These are phyloP conservation scores for Triangularia verruculosa DNA, from an alignment of 2,329 filamentous ascomycete species.

Conservation along the genomic window DNA sequence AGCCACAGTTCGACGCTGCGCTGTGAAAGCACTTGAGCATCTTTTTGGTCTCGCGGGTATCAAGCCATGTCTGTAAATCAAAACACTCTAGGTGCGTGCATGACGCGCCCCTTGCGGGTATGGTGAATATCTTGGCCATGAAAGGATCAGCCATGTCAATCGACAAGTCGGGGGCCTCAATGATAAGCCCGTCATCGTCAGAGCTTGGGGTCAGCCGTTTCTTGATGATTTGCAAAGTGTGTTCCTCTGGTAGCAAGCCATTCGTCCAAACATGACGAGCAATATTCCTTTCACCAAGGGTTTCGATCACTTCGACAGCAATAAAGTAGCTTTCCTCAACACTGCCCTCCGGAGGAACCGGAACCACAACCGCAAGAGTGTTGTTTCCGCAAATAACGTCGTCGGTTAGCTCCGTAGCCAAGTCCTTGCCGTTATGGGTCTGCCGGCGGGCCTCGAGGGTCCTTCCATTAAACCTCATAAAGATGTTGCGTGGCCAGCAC, in stretches of 20 bases:
- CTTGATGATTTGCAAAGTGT: constrained; percentile 58
- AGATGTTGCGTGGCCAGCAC: constrained; percentile 68
- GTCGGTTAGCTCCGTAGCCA: constrained; percentile 72
- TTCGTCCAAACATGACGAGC: constrained; percentile 38
- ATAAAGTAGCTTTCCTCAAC: constrained; percentile 51
- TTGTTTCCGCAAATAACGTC: constrained; percentile 59
- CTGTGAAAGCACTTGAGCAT: constrained; percentile 35
- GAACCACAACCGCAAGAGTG: constrained; percentile 51
- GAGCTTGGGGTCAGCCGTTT: constrained; percentile 38
- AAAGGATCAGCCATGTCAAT: constrained; percentile 68
- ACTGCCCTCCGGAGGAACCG: constrained; percentile 19
- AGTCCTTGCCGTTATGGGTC: constrained; percentile 69
- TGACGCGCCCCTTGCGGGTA: constrained; percentile 65
- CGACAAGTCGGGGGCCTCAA: constrained; percentile 55
- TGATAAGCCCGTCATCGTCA: constrained; percentile 62
- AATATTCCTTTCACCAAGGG: constrained; percentile 46
- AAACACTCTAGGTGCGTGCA: constrained; percentile 88
- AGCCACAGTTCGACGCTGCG: not conserved
- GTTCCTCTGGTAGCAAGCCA: constrained; percentile 40
- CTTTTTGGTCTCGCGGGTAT: constrained; percentile 55
- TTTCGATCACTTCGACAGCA: constrained; percentile 67
- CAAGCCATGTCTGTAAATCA: constrained; percentile 78
- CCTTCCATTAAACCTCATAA: constrained; percentile 63
- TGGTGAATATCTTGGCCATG: constrained; percentile 59
- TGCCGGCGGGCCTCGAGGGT: constrained; percentile 62